Conservation (phyloP, 768 basidiomycete genomes). For the Strobilomyces confusus region DNA sequence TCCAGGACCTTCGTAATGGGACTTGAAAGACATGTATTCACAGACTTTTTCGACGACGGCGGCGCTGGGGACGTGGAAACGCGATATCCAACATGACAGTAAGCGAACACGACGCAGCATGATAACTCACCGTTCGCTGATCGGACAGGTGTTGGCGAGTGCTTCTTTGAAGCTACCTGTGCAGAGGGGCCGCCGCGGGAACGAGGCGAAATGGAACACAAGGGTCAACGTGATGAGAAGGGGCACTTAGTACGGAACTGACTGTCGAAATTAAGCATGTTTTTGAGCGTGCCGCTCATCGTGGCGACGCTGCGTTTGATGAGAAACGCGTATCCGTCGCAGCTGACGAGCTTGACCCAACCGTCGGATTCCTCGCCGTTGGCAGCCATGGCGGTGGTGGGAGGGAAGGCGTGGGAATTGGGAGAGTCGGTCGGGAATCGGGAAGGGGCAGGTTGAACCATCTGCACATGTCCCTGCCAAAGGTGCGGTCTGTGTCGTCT, state of each 20-base stretch:
- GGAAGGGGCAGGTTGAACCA: constrained; percentile 10
- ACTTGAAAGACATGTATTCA: constrained; percentile 86
- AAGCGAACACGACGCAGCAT: background rate
- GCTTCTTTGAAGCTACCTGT: constrained; percentile 76
- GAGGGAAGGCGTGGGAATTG: constrained; percentile 19
- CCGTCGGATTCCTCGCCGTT: constrained; percentile 34
- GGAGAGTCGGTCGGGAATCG: constrained; percentile 13
- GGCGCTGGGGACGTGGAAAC: constrained; percentile 35
- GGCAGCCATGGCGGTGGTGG: constrained; percentile 20
- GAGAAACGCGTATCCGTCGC: constrained; percentile 79
- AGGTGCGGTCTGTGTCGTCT: constrained; percentile 21
- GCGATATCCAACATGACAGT: background rate
- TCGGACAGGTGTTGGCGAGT: constrained; percentile 59
- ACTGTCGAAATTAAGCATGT: constrained; percentile 76
- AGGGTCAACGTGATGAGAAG: constrained; percentile 6
- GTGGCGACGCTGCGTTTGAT: constrained; percentile 71
- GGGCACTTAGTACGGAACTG: constrained; percentile 5
- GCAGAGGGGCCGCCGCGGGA: constrained; percentile 5
- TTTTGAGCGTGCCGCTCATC: constrained; percentile 76
- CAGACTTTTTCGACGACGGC: constrained; percentile 83
- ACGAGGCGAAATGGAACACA: constrained; percentile 7
- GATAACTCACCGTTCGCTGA: constrained; percentile 61
- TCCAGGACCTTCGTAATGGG: constrained; percentile 65
- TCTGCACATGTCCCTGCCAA: constrained; percentile 33
- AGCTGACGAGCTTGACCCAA: constrained; percentile 75